These are phyloP conservation scores for Fusarium redolens DNA, from an alignment of 2,329 filamentous ascomycete genomes.

Conservation along the genomic window DNA sequence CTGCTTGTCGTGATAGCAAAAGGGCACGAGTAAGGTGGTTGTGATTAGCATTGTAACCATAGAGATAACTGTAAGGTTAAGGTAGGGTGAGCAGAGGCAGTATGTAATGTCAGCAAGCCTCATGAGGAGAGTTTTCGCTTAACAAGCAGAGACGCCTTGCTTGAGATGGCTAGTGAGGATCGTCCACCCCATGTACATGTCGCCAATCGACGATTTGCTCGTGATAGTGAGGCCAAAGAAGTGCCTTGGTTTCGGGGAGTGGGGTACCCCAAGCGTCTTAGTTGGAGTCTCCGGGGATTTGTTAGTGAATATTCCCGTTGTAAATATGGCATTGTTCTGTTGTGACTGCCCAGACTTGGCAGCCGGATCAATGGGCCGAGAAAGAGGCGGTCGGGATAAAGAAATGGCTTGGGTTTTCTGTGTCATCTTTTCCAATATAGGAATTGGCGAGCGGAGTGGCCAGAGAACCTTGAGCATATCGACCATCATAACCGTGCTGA, in stretches of 20 bases:
- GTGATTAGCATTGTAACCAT: slow-evolving; percentile 27
- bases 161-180: slow-evolving; percentile 38
- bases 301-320: slow-evolving; percentile 34
- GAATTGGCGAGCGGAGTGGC: slow-evolving; percentile 20
- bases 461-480: slow-evolving; percentile 14
- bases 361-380: slow-evolving; percentile 41
- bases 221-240: slow-evolving; percentile 16
- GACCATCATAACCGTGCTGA: slow-evolving; percentile 9
- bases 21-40: slow-evolving; percentile 10
- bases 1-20: slow-evolving; percentile 31
- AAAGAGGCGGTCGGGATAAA: slow-evolving; percentile 26
- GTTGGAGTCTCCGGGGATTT: slow-evolving; percentile 26
- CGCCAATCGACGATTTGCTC: slow-evolving; percentile 44
- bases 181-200: slow-evolving; percentile 27
- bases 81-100: slow-evolving; percentile 12
- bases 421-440: slow-evolving; percentile 21
- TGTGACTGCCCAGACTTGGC: slow-evolving; percentile 38
- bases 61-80: slow-evolving; percentile 23
- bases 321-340: slow-evolving; percentile 16
- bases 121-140: slow-evolving; percentile 27
- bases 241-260: slow-evolving; percentile 38
- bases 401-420: slow-evolving; percentile 10
- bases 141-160: slow-evolving; percentile 31
- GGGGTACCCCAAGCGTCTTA: slow-evolving; percentile 21
- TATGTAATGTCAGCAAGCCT: slow-evolving; percentile 23